Base-by-base conservation (phyloP, 108 stramenopile genomes). In the Bacterosira constricta region DNA sequence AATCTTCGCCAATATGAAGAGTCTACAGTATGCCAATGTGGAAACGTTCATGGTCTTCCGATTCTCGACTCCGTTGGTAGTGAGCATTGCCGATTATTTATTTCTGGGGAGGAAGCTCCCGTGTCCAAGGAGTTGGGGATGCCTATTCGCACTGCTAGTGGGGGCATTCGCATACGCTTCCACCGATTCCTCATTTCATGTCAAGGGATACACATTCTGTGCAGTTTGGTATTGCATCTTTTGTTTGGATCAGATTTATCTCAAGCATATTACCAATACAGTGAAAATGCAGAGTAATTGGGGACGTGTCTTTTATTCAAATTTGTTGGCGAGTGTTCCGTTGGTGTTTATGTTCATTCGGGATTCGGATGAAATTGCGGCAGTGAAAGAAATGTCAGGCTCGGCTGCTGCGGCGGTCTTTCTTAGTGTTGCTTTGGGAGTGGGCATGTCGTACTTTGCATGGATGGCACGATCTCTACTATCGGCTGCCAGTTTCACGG, bases 11-110 rank as follows among this genome's bases (percentile, higher is more conserved):
- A 80, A 81, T 56, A 75, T 80, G 69, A 81, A 85, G 45, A 56
- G 71, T 30, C 56, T 88, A 23, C 69, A 81, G 35, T 66, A 77
- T 47, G 84, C 87, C 36, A 88, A 88, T 56, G 87, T 88, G 2
- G 87, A 88, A 57, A 88, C 87, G 17, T 85, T 88, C 47, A 88
- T 88, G 66, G 75, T 85, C 5, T 88, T 88, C 57, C 75, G 87
- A 32, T 80, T 84, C 32, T 81, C 74, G 17, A 83, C 87, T 34
- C 87, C 87, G 1, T 52, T 88, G 50, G 79, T 79, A 23, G 71
- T 88, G 3, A 71, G 83, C 31, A 61, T 88, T 30, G 52, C 66
- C 34, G 87, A 88, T 58, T 88, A 69, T 46, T 0, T 84, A 5
- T 85, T 88, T 45, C 45, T 88, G 11, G 87, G 83, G 10, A 64